Conservation (phyloP, 2,329 filamentous ascomycete species). For the Paramyrothecium sp. region DNA sequence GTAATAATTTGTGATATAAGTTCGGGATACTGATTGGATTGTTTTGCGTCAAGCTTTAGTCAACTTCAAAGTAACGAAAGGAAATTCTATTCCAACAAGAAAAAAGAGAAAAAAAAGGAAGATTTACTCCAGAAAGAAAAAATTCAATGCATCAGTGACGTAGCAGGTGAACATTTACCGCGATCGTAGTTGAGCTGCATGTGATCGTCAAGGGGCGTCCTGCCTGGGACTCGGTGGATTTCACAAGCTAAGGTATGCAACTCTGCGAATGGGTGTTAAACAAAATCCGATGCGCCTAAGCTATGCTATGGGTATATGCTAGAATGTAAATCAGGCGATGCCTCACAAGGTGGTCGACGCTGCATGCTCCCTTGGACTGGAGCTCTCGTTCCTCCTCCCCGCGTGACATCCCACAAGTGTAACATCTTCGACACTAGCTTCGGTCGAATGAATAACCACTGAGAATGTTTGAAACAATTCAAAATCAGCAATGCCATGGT, state of each 20-base stretch:
- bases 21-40: slow-evolving; percentile 2
- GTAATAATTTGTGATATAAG: slow-evolving; percentile 6
- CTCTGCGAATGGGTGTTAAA: too few relatives aligned
- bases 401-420: too few relatives aligned
- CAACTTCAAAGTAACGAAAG: slow-evolving; percentile 12
- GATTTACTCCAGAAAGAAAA: background rate
- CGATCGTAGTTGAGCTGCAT: too few relatives aligned
- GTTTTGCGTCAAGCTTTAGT: slow-evolving; percentile 6
- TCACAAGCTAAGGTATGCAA: too few relatives aligned
- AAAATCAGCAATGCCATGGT: slow-evolving; percentile 1
- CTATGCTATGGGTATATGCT: slow-evolving; percentile 35
- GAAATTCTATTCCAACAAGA: too few relatives aligned
- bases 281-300: slow-evolving; percentile 21
- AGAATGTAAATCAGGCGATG: slow-evolving; percentile 20
- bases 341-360: background rate
- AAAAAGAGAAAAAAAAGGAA: slow-evolving; percentile 1
- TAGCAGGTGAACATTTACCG: too few relatives aligned
- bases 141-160: too few relatives aligned
- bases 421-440: slow-evolving; percentile 3
- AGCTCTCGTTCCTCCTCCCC: slow-evolving; percentile 20
- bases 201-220: too few relatives aligned
- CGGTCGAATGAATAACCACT: slow-evolving; percentile 16
- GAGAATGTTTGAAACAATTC: background rate
- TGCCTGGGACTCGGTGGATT: too few relatives aligned
- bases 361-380: slow-evolving; percentile 9